Percentiles rank a stretch among this genome's conserved stretches.
Conservation (phyloP, 2,329 filamentous ascomycete species). For the Fusarium bactridioides region DNA sequence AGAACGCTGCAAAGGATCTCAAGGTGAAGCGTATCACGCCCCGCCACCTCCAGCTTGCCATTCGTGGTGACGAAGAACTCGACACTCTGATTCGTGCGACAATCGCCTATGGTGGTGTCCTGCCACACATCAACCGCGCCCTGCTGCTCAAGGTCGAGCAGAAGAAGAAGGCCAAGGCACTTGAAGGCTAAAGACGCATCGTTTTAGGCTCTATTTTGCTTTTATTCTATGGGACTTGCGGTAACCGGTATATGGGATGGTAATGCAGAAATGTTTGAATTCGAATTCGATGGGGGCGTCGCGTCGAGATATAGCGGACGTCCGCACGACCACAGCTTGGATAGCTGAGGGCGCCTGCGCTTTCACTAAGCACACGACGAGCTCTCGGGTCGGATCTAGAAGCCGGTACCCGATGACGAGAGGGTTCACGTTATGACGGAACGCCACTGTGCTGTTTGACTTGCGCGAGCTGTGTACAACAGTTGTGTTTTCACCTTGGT, state of each 20-base stretch:
- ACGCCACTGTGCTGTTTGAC: slow-evolving; percentile 26
- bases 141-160: slow-evolving; percentile 95
- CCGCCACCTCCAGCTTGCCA: slow-evolving; percentile 95
- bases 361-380: slow-evolving; percentile 29
- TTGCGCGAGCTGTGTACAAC: slow-evolving; percentile 40
- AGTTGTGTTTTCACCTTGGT: slow-evolving; percentile 34
- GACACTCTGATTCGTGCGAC: slow-evolving; percentile 97
- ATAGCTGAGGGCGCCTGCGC: slow-evolving; percentile 36
- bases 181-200: slow-evolving; percentile 50
- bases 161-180: slow-evolving; percentile 83
- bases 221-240: slow-evolving; percentile 37
- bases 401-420: slow-evolving; percentile 15
- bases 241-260: slow-evolving; percentile 39
- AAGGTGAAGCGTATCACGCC: slow-evolving; percentile 99
- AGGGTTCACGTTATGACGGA: slow-evolving; percentile 18
- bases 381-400: slow-evolving; percentile 19
- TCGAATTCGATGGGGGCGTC: slow-evolving; percentile 39
- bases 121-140: slow-evolving; percentile 98
- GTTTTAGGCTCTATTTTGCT: slow-evolving; percentile 28
- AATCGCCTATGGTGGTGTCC: slow-evolving; percentile 96
- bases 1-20: slow-evolving; percentile 98
- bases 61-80: slow-evolving; percentile 97
- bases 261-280: slow-evolving; percentile 43
- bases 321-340: slow-evolving; percentile 38
- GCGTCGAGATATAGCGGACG: slow-evolving; percentile 32